Evolutionary conservation across 495 filamentous ascomycete species (phyloP), one percentile per base, ranked within the genome.

Genomic region (Neurospora sp.): DNA sequence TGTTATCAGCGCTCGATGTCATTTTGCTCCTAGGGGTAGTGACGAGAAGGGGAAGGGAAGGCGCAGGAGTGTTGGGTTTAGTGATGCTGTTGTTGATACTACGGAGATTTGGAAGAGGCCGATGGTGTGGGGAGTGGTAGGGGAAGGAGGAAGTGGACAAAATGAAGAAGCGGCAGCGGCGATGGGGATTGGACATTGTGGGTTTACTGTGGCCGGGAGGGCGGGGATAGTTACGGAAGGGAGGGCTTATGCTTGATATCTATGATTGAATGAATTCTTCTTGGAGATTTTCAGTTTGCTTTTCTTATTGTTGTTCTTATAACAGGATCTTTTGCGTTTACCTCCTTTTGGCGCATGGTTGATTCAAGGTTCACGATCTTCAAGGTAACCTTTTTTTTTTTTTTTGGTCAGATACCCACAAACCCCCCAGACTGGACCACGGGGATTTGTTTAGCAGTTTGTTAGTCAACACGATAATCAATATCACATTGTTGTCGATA

Each of bases 1-100:
- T 1, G 84, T 85, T 3, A 72, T 86, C 44, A 81, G 80, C 71
- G 81, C 84, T 38, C 72, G 82, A 20, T 85, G 84, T 72, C 83
- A 85, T 54, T 76, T 66, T 18, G 2, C 8, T 11, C 5, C 48
- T 14, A 27, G 8, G 70, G 27, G 31, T 73, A 10, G 66, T 37
- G 41, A 27, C 23, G 69, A 69, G 77, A 77, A 62, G 71, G 71
- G 20, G 71, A 77, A 14, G 59, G 35, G 27, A 35, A 40, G 5
- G 37, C 20, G 39, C 39, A 71, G 69, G 69, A 70, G 76, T 35
- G 54, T 66, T 7, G 27, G 7, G 14, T 66, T 66, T 35, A 66
- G 54, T 66, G 54, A 27, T 18, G 12, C 10, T 59, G 20, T 6
- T 23, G 5, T 16, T 16, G 2, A 66, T 35, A 66, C 14, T 31